Base-by-base conservation (phyloP, 2,329 filamentous ascomycete species). In the Rugonectria rugulosa region DNA sequence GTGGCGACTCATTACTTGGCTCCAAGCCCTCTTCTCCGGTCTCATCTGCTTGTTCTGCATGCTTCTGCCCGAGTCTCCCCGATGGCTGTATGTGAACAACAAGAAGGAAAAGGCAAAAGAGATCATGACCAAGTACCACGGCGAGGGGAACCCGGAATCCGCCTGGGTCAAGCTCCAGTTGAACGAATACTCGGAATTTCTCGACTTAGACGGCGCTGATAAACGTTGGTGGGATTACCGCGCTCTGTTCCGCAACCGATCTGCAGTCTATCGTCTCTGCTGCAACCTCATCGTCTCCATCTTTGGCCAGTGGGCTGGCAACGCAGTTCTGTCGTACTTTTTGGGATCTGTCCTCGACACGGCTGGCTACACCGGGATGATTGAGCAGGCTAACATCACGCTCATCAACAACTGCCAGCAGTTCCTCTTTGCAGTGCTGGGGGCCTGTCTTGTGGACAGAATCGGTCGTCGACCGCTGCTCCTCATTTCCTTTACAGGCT, bases 381-480 rank as follows among this genome's bases (percentile, higher is more conserved):
- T 69, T 24, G 52, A 62, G 17, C 75, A 81, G 63, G 74, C 77
- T 46, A 79, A 82, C 63, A 76, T 85, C 57, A 81, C 77, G 8
- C 75, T 84, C 26, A 80, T 81, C 66, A 80, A 82, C 69, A 76
- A 76, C 23, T 78, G 77, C 51, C 76, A 80, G 65, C 78, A 81
- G 61, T 78, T 83, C 65, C 62, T 76, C 48, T 79, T 76, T 59
- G 80, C 80, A 36, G 73, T 81, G 27, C 53, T 78, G 12, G 82
- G 82, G 24, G 80, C 82, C 15, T 67, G 73, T 11, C 65, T 83
- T 3, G 78, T 83, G 21, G 81, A 83, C 53, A 71, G 66, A 31
- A 63, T 83, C 24, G 80, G 82, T 29, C 80, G 83, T 29, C 79
- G 82, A 10, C 78, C 77, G n/a, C 72, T 83, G 26, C 73, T 84